Base-by-base conservation (phyloP, 2,329 filamentous ascomycete species). In the Torrubiella hemipterigena region DNA sequence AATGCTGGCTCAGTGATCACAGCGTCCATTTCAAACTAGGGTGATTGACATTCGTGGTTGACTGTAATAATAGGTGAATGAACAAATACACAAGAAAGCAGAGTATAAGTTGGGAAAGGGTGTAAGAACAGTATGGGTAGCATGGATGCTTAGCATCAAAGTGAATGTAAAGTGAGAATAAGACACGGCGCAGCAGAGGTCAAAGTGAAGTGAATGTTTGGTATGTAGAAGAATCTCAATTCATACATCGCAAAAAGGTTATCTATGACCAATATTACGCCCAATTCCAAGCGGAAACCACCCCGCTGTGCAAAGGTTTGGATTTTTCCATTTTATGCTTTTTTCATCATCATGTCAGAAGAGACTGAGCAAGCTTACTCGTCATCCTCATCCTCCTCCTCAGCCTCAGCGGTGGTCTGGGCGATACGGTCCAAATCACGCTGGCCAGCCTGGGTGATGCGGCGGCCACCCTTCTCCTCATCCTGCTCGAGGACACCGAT, bases 371-470 rank as follows among this genome's bases (percentile, higher is more conserved):
- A 29, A 35, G 49, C 67, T 67, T 77, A 77, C 65, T 79, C 74
- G 45, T 77, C 73, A 52, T 74, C 70, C 51, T 73, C 69, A 33
- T 67, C 65, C 50, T 77, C 75, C 56, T 81, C 75, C 40, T 81
- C 77, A 40, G 72, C 75, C 68, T 81, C 77, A 49, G 75, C 70
- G 36, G 75, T 82, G 56, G 81, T 86, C 70, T 82, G 79, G 56
- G 82, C 82, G 52, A 89, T 87, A 69, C 76, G 89, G 74, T 96
- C 91, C 75, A 98, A 76, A 81, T 98, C 91, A 74, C 91, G 84
- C 78, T 95, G 87, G 59, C 91, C 91, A 56, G 78, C 77, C 75
- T 96, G 86, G 55, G 91, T 96, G 69, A 98, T 96, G 64, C 91
- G 80, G 59, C 91, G 84, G 57, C 91, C 91, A 66, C 91, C 91